These are phyloP conservation scores for Cordyceps farinosa DNA, from an alignment of 2,329 filamentous ascomycete genomes.

Conservation along the genomic window DNA sequence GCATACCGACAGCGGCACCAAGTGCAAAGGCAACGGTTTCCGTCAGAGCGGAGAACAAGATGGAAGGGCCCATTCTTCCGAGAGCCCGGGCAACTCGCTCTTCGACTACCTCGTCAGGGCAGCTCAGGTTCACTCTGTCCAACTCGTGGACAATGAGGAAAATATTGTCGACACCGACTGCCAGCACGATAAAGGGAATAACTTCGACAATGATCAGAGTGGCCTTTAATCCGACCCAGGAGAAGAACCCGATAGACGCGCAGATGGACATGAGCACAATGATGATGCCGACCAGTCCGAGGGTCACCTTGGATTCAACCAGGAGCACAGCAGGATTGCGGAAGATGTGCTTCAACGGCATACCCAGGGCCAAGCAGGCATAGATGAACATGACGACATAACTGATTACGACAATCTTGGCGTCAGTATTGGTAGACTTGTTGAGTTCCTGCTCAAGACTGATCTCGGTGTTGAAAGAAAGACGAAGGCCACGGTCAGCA, in stretches of 20 bases:
- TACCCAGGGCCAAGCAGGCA: conserved; percentile 86
- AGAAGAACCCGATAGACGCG: conserved; percentile 91
- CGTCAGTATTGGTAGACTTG: conserved; percentile 97
- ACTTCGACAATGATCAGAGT: conserved; percentile 98
- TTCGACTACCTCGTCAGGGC: conserved; percentile 84
- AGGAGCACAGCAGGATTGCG: conserved; percentile 79
- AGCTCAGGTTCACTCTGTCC: conserved; percentile 86
- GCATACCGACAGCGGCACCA: conserved; percentile 94
- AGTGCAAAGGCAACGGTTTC: conserved; percentile 93
- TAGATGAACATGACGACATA: conserved; percentile 99
- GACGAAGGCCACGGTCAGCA: conserved; percentile 67
- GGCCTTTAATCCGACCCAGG: conserved; percentile 85
- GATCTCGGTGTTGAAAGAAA: conserved; percentile 94
- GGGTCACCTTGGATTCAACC: conserved; percentile 93
- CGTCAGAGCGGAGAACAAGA: conserved; percentile 88
- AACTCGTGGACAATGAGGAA: conserved; percentile 99
- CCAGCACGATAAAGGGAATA: conserved; percentile 93
- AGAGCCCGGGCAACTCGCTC: conserved; percentile 81
- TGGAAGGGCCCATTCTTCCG: conserved; percentile 96
- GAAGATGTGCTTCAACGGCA: conserved; percentile 73
- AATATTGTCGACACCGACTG: conserved; percentile 97
- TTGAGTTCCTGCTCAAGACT: conserved; percentile 94
- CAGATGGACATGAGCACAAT: conserved; percentile 98
- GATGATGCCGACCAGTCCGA: conserved; percentile 89
- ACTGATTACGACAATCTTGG: conserved; percentile 92